phyloP scores from a whole-genome alignment of 306 rosid genomes.

The Acmispon strigosus region DNA sequence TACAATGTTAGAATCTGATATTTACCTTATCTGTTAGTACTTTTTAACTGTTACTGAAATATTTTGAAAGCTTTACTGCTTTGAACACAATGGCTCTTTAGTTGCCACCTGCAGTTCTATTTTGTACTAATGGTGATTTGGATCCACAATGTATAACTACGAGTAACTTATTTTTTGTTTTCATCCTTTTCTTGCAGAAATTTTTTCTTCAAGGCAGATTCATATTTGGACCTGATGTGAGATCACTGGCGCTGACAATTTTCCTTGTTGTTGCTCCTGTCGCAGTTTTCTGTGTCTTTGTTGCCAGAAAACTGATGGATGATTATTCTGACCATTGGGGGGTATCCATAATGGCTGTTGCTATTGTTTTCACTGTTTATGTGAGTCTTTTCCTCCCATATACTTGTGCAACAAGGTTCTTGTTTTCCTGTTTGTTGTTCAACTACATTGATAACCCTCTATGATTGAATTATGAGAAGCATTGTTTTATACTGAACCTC shows the following conservation, averaged over 20 bases:
- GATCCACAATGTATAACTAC: neutral
- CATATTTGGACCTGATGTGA: slow-evolving; percentile 97
- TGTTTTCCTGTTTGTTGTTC: neutral
- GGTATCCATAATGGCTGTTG: slow-evolving; percentile 51
- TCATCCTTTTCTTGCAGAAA: slow-evolving; percentile 52
- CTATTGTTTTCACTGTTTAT: slow-evolving; percentile 60
- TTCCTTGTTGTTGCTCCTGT: slow-evolving; percentile 86
- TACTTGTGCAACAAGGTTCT: neutral
- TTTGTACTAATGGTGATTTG: neutral
- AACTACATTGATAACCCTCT: neutral
- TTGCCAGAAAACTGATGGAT: slow-evolving; percentile 79
- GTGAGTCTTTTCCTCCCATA: slow-evolving; percentile 45
- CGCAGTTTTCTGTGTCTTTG: slow-evolving; percentile 76
- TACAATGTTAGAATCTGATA: neutral
- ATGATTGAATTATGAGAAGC: slow-evolving; percentile 5
- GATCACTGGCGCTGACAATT: slow-evolving; percentile 81
- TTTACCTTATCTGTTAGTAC: neutral
- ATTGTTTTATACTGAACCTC: neutral
- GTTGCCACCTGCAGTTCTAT: neutral
- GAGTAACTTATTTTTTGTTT: slow-evolving; percentile 18
- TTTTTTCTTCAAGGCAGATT: slow-evolving; percentile 89
- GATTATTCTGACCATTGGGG: slow-evolving; percentile 69
- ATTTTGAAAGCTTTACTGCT: slow-evolving; percentile 10
- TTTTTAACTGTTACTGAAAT: neutral
- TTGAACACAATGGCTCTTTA: neutral